Evolutionary conservation across 768 basidiomycete species (phyloP), one percentile per base, ranked within the genome.

Genomic region (Tricholoma flavovirens): DNA sequence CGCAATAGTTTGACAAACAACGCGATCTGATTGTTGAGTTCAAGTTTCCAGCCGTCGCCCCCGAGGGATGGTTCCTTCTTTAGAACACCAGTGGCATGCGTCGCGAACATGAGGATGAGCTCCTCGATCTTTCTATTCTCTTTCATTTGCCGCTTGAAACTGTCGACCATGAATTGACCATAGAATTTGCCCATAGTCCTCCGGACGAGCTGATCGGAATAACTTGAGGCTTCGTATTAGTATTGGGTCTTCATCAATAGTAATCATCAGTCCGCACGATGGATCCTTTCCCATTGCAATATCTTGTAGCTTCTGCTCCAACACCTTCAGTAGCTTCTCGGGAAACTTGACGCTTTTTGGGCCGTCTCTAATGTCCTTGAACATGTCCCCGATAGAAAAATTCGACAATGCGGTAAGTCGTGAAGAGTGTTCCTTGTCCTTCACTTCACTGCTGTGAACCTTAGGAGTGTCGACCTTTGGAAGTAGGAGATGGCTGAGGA

Each of bases 91-190:
- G 91, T 93, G 3, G 96, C 90, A 52, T 93, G 86, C 1, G 94
- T 90, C 10, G 95, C 95, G 65, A 98, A 98, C 80, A 90, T 90
- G 51, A 99, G 78, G 57, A 99, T 96, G 54, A 99, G 86, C 60
- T 98, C 94, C 73, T 99, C 97, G 36, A 98, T 91, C 75, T 96
- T 97, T 46, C 97, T 82, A 69, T 92, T 95, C 69, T 98, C 95
- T 71, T 93, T 92, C 84, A 98, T 88, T 64, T 94, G 90, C 33
- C 83, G 81, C 56, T 88, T 85, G 76, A 97, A 96, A 36, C 77
- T 79, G 24, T 92, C 88, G 56, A 90, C 85, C 69, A 87, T 84
- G 69, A 90, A 92, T 59, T 93, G 90, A 11, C 87, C 88, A 68
- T 94, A 98, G 71, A 98, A 98, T 32, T 89, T 87, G 55, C 87